A percentile compares a stretch with the other conserved stretches of the same genome.
Evolutionary conservation across 2,329 filamentous ascomycete genomes (phyloP).

Genomic region (Blumeriella jaapii): DNA sequence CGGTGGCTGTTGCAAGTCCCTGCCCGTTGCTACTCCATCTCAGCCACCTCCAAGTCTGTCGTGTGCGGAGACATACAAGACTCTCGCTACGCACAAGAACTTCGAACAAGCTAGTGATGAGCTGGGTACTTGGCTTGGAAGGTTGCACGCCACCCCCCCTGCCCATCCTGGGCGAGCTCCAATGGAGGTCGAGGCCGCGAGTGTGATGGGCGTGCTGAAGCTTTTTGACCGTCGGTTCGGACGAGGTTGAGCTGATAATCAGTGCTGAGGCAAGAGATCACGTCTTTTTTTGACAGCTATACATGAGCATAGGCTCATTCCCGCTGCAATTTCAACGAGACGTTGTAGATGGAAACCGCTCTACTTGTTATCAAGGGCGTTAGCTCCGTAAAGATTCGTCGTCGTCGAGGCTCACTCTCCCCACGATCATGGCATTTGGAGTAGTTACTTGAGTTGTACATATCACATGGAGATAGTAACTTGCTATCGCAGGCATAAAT

Average conservation of each 20-base stretch:
- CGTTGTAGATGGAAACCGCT: too few relatives aligned
- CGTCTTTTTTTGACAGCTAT: too few relatives aligned
- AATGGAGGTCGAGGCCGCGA: conserved; percentile 71
- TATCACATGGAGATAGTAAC: too few relatives aligned
- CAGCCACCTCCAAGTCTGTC: conserved; percentile 41
- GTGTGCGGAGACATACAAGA: conserved; percentile 70
- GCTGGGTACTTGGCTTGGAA: conserved; percentile 64
- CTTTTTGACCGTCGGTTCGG: conserved; percentile 70
- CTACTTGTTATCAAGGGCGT: too few relatives aligned
- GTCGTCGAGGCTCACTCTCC: too few relatives aligned
- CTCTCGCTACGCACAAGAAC: conserved; percentile 63
- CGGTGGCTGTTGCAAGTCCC: conserved; percentile 51
- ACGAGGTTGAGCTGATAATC: conserved; percentile 28
- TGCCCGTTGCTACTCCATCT: conserved; percentile 20
- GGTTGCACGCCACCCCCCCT: conserved; percentile 47
- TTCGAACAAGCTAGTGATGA: conserved; percentile 65
- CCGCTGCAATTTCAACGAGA: too few relatives aligned
- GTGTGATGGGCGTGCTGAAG: conserved; percentile 76
- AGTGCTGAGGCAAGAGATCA: too few relatives aligned
- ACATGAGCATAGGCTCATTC: too few relatives aligned
- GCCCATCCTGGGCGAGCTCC: conserved; percentile 36
- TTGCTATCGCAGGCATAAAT: too few relatives aligned
- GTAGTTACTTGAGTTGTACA: too few relatives aligned
- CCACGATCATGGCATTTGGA: too few relatives aligned
- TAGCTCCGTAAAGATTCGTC: too few relatives aligned